These are phyloP conservation scores for Tetrapisispora arboricola DNA, from an alignment of 805 yeast species.

Conservation along the genomic window DNA sequence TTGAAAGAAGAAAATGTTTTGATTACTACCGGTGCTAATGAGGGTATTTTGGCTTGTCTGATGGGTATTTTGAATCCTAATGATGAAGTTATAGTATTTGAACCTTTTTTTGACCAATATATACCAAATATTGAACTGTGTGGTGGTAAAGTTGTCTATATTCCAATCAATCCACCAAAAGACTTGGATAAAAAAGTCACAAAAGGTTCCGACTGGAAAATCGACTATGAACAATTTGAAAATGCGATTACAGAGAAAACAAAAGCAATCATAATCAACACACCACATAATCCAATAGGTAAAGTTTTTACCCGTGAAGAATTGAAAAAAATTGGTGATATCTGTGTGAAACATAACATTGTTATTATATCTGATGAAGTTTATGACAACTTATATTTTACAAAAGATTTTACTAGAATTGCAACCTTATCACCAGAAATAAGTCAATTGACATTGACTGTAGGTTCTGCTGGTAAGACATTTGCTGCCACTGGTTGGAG, in stretches of 20 bases:
- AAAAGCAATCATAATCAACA: slow-evolving; percentile 76
- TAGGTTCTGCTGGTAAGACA: slow-evolving; percentile 95
- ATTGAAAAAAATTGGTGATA: slow-evolving; percentile 59
- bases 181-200: slow-evolving; percentile 55
- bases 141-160: slow-evolving; percentile 86
- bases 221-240: slow-evolving; percentile 71
- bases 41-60: slow-evolving; percentile 79
- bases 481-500: slow-evolving; percentile 99
- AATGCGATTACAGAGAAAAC: slow-evolving; percentile 65
- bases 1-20: slow-evolving; percentile 36
- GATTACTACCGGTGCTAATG: slow-evolving; percentile 95
- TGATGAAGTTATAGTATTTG: slow-evolving; percentile 93
- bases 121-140: slow-evolving; percentile 87
- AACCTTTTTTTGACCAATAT: slow-evolving; percentile 96
- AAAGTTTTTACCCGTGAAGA: slow-evolving; percentile 76
- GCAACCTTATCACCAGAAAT: slow-evolving; percentile 77
- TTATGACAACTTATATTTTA: slow-evolving; percentile 79
- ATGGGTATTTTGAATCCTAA: slow-evolving; percentile 78
- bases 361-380: slow-evolving; percentile 88
- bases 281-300: slow-evolving; percentile 96
- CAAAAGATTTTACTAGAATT: slow-evolving; percentile 61
- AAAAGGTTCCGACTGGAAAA: slow-evolving; percentile 76
- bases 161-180: slow-evolving; percentile 73
- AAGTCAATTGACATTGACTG: slow-evolving; percentile 69
- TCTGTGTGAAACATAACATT: slow-evolving; percentile 79